Evolutionary conservation across 2,329 filamentous ascomycete genomes (phyloP).

Genomic region (Colletotrichum horii): DNA sequence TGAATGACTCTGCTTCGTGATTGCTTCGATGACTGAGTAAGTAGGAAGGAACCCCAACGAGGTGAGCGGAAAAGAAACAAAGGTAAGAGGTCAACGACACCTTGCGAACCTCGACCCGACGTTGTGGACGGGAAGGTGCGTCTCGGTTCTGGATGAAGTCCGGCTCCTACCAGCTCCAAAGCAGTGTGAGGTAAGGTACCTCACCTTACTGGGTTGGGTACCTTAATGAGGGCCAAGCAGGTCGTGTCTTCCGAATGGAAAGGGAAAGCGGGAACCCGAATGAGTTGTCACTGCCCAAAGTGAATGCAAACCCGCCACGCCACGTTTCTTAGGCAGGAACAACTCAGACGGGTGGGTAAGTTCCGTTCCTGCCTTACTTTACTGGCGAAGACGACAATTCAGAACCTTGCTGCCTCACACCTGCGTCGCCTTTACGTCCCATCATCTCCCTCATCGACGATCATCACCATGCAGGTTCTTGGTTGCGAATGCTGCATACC

Average conservation of each 20-base stretch:
- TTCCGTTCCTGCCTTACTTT: neutral
- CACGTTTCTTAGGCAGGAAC: neutral
- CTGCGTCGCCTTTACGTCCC: neutral
- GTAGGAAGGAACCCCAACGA: neutral
- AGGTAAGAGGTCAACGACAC: neutral
- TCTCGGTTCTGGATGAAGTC: neutral
- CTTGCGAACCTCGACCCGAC: neutral
- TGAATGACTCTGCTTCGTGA: neutral
- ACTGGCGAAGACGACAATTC: too few species aligned
- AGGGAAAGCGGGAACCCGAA: neutral
- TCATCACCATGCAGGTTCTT: neutral
- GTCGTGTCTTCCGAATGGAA: neutral
- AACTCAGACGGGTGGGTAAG: neutral
- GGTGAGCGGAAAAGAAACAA: neutral
- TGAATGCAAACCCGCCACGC: neutral
- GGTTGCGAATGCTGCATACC: neutral
- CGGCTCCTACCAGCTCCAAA: neutral
- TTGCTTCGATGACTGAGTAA: neutral
- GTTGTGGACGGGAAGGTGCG: neutral
- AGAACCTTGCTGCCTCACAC: neutral
- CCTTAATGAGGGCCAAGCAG: too few species aligned
- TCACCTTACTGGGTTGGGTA: too few species aligned
- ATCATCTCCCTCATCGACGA: neutral
- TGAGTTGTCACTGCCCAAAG: neutral
- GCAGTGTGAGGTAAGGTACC: too few species aligned